These are phyloP conservation scores for Fusarium sp. DNA, from an alignment of 2,329 filamentous ascomycete species.

Conservation along the genomic window DNA sequence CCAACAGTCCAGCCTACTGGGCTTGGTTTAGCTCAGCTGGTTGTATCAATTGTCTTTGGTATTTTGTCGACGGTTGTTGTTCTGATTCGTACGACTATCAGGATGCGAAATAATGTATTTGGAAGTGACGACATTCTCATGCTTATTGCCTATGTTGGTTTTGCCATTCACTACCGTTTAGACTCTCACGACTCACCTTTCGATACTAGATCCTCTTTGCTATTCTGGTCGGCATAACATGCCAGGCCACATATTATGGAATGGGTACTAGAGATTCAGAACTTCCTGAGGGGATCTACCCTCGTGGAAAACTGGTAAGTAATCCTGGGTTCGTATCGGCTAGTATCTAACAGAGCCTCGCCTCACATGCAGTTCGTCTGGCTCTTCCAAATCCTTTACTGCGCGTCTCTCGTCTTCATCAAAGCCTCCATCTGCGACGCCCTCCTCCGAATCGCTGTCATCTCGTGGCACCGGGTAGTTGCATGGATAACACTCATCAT, in stretches of 20 bases:
- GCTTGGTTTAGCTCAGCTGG: not conserved
- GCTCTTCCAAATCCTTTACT: conserved; percentile 2
- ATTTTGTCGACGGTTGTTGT: not conserved
- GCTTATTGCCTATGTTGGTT: not conserved
- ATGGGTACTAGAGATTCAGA: not conserved
- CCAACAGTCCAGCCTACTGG: not conserved
- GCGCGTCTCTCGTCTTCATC: not conserved
- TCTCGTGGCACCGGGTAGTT: not conserved
- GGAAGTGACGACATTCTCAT: not conserved
- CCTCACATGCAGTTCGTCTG: not conserved
- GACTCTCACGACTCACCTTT: not conserved
- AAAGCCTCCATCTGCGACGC: conserved; percentile 10
- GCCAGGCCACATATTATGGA: not conserved
- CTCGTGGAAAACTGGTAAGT: not conserved
- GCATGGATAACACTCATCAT: not conserved
- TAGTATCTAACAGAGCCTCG: not conserved
- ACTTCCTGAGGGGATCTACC: not conserved
- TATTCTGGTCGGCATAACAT: not conserved
- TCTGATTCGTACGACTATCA: not conserved
- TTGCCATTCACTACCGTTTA: fast-evolving
- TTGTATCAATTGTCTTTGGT: not conserved
- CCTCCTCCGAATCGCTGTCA: not conserved
- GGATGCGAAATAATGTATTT: not conserved
- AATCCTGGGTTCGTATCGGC: fast-evolving
- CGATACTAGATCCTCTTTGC: not conserved